Base-by-base conservation (phyloP, 805 yeast species). In the Metschnikowia dekortorum region DNA sequence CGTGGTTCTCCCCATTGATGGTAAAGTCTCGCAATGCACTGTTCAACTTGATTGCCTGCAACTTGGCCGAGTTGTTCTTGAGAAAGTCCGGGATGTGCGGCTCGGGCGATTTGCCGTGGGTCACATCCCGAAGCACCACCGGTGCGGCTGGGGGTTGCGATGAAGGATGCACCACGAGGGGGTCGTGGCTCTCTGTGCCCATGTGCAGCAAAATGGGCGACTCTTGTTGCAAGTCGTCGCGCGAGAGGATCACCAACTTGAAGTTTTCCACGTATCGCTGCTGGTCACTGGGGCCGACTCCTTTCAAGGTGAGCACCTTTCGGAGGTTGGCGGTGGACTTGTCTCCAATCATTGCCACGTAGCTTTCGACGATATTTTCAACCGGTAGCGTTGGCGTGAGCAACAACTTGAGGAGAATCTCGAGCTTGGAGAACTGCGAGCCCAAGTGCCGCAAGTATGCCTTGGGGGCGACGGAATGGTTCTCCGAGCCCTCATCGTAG, bases 271-370 rank as follows among this genome's bases (percentile, higher is more conserved):
- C 55, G 49, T 69, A 73, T 49, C 65, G 66, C 26, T 49, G 54
- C 38, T 66, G 69, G 38, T 61, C 64, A 2, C 52, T 33, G 29
- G 56, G 51, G 5, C 65, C 63, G 10, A 83, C 69, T 7, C 86
- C 85, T 63, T 87, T 88, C 51, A 87, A 71, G 22, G 74, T 78
- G 48, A 89, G 68, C 2, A 89, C 68, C 60, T 86, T 88, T 51
- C 68, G 65, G 62, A 88, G 87, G 61, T 89, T 89, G 9, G 66
- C 64, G 30, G 79, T 67, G 28, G 82, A 80, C 43, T 75, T 74
- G 66, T 89, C 96, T 7, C 84, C 84, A 46, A 89, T 74, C 11
- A 86, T 69, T 49, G 75, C 73, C 61, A 87, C 80, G 64, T 89
- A 89, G 60, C 76, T 81, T 43, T 81, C 78, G 1, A 87, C 81